phyloP scores from a whole-genome alignment of 1,139 yeast species.

The Candida pseudoviswanathii region DNA sequence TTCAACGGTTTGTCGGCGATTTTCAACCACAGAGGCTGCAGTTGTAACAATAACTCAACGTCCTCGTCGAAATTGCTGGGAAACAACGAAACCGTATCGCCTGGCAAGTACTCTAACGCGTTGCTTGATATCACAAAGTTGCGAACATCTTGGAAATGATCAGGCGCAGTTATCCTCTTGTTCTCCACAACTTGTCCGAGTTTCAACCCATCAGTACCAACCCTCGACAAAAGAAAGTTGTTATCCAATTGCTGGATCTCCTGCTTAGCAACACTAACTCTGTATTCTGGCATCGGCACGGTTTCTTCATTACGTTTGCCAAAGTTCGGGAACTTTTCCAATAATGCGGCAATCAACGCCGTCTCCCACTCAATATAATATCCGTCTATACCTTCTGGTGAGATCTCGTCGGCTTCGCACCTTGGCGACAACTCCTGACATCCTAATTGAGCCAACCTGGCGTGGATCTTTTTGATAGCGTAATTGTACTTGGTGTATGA shows the following conservation, averaged over 20 bases:
- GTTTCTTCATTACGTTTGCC: constrained; percentile 16
- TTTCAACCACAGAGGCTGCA: constrained; percentile 71
- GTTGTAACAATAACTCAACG: constrained; percentile 65
- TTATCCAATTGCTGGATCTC: not conserved
- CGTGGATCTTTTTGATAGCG: constrained; percentile 81
- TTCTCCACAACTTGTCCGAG: constrained; percentile 52
- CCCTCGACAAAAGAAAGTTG: constrained; percentile 4
- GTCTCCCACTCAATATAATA: constrained; percentile 76
- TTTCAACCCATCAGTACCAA: constrained; percentile 13
- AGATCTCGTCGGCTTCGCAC: constrained; percentile 88
- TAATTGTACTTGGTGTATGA: constrained; percentile 85
- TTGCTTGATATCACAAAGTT: constrained; percentile 51
- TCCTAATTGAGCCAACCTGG: constrained; percentile 78
- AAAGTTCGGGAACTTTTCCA: constrained; percentile 10
- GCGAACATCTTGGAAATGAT: constrained; percentile 92
- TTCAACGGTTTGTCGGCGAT: constrained; percentile 60
- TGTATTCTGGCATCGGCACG: constrained; percentile 22
- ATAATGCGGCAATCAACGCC: constrained; percentile 46
- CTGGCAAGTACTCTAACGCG: constrained; percentile 56
- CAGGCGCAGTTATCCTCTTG: constrained; percentile 59
- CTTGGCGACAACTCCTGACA: constrained; percentile 70
- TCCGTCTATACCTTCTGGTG: constrained; percentile 78
- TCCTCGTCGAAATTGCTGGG: constrained; percentile 68
- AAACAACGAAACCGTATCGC: constrained; percentile 78
- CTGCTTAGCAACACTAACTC: constrained; percentile 8